Percentiles rank a stretch among this genome's conserved stretches.
Evolutionary conservation across 2,329 filamentous ascomycete species (phyloP).

Genomic region (Knoxdaviesia capensis): DNA sequence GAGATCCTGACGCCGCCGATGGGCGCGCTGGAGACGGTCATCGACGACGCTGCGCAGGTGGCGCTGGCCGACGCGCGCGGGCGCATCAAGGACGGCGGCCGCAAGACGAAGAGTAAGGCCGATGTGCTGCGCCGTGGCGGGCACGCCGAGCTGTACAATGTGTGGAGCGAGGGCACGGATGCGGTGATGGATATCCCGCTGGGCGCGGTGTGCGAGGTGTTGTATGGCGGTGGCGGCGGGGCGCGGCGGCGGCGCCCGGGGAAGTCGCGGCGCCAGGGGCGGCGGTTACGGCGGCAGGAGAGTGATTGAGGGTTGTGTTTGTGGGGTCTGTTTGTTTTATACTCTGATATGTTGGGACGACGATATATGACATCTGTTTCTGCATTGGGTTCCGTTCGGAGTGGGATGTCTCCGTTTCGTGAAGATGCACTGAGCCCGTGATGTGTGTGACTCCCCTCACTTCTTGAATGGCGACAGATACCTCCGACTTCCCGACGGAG

Average conservation of each 20-base stretch:
- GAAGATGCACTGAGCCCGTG: no score
- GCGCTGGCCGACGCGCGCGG: conserved; percentile 63
- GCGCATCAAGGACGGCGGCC: conserved; percentile 17
- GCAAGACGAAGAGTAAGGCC: conserved; percentile 16
- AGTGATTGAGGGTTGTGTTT: no score
- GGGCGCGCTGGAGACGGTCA: conserved; percentile 65
- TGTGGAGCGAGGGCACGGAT: conserved; percentile 89
- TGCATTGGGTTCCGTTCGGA: no score
- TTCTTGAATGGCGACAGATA: no score
- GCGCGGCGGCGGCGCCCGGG: conserved; percentile 3
- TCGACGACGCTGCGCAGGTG: conserved; percentile 75
- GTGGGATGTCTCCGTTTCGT: no score
- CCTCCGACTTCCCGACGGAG: no score
- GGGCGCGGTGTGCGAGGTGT: conserved; percentile 81
- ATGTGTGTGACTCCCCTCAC: no score
- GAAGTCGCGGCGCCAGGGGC: not conserved
- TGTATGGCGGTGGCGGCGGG: conserved; percentile 44
- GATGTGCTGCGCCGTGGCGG: conserved; percentile 7
- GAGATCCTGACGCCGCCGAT: conserved; percentile 71
- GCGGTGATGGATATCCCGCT: conserved; percentile 94
- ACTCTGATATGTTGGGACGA: no score
- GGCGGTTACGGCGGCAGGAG: not conserved
- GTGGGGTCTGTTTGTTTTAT: no score
- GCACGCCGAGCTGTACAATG: conserved; percentile 28
- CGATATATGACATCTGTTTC: no score